phyloP scores from a whole-genome alignment of 441 rosid species.

The Metrosideros polymorpha region DNA sequence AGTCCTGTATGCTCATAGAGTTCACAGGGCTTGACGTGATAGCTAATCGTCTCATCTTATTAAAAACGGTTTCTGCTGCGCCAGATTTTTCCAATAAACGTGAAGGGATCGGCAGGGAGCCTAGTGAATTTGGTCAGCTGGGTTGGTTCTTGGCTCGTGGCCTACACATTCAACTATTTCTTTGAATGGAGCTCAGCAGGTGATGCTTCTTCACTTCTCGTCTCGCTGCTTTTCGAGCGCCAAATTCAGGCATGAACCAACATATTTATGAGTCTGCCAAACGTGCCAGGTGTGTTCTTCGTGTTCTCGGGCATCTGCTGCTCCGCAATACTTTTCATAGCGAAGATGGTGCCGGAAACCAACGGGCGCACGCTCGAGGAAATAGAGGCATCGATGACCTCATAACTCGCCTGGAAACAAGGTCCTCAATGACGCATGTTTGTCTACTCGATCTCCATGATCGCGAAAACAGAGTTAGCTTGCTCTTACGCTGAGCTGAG shows the following conservation, averaged over 20 bases:
- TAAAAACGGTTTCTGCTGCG: neutral
- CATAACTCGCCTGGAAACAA: neutral
- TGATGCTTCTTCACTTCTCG: neutral
- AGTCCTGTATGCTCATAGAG: neutral
- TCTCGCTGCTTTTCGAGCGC: neutral
- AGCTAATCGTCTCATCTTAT: neutral
- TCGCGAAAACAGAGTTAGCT: neutral
- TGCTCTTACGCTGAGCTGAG: neutral
- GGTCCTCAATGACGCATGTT: neutral
- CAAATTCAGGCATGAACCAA: neutral
- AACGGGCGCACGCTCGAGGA: slow-evolving; percentile 68
- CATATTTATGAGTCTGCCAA: neutral
- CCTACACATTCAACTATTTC: slow-evolving; percentile 26
- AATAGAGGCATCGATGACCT: slow-evolving; percentile 33
- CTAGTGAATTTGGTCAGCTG: slow-evolving; percentile 27
- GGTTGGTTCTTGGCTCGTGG: slow-evolving; percentile 26
- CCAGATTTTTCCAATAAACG: slow-evolving; percentile 28
- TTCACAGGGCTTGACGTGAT: neutral
- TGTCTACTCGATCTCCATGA: neutral
- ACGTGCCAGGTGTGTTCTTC: slow-evolving; percentile 40
- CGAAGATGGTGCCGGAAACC: slow-evolving; percentile 57
- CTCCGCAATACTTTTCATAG: slow-evolving; percentile 25
- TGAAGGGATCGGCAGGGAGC: slow-evolving; percentile 30
- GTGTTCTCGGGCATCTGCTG: slow-evolving; percentile 27
- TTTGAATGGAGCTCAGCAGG: slow-evolving; percentile 35